A percentile compares a stretch with the other conserved stretches of the same genome.
Evolutionary conservation across 2,329 filamentous ascomycete genomes (phyloP).

Genomic region (Hymenoscyphus infarciens): DNA sequence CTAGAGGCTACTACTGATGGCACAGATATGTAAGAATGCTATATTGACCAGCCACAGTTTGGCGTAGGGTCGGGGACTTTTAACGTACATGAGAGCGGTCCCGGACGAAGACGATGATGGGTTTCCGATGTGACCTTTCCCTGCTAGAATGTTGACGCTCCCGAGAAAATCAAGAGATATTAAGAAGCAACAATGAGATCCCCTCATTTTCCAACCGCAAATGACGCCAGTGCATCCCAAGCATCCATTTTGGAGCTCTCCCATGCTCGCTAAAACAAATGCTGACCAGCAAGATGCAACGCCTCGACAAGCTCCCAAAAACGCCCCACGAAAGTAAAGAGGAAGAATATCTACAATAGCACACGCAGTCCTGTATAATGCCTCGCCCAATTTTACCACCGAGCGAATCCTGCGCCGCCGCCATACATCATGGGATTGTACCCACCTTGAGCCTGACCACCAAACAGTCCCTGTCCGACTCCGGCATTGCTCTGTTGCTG

Average conservation of each 20-base stretch:
- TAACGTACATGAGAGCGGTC: constrained; percentile 62
- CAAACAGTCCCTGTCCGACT: constrained; percentile 86
- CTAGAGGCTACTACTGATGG: constrained; percentile 38
- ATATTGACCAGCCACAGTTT: constrained; percentile 46
- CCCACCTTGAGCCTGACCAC: constrained; percentile 89
- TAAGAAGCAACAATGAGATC: constrained; percentile 30
- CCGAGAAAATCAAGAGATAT: constrained; percentile 27
- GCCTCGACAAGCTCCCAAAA: constrained; percentile 31
- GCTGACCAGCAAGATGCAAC: constrained; percentile 34
- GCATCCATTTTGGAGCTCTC: constrained; percentile 39
- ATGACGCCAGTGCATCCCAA: constrained; percentile 36
- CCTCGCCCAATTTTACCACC: constrained; percentile 54
- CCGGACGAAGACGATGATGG: constrained; percentile 67
- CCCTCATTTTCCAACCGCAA: constrained; percentile 30
- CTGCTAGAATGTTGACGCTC: constrained; percentile 26
- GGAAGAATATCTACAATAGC: constrained; percentile 35
- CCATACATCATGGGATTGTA: constrained; percentile 89
- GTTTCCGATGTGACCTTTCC: constrained; percentile 48
- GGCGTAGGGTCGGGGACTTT: constrained; percentile 44
- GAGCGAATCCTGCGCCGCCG: constrained; percentile 60
- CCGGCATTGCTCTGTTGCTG: constrained; percentile 75
- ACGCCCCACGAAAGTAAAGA: constrained; percentile 33
- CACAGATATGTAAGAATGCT: constrained; percentile 43
- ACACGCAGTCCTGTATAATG: constrained; percentile 25
- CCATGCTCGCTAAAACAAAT: constrained; percentile 48